Conservation (phyloP, 2,329 filamentous ascomycete species). For the Diplodia scrobiculata region DNA sequence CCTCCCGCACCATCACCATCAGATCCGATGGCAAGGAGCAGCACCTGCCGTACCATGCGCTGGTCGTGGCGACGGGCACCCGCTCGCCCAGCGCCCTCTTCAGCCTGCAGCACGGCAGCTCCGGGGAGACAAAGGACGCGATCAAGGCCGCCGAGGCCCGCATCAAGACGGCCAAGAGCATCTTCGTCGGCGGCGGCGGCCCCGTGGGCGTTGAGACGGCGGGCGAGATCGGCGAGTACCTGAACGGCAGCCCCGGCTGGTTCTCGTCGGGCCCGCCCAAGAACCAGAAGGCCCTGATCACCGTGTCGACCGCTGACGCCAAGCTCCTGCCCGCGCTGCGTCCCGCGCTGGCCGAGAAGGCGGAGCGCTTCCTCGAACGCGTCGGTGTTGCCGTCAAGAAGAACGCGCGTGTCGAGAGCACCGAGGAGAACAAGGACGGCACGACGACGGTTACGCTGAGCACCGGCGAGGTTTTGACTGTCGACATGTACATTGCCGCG, state of each 20-base stretch:
- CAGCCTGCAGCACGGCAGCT: constrained; percentile 38
- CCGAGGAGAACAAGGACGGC: constrained; percentile 37
- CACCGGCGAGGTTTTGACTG: constrained; percentile 49
- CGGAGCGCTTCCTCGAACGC: constrained; percentile 36
- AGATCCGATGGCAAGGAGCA: constrained; percentile 33
- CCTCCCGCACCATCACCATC: constrained; percentile 29
- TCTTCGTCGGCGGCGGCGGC: constrained; percentile 43
- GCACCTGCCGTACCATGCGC: constrained; percentile 38
- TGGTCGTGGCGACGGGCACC: constrained; percentile 44
- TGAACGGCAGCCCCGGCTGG: constrained; percentile 52
- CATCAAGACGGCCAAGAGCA: constrained; percentile 36
- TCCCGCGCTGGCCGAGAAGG: constrained; percentile 33
- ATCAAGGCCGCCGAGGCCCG: constrained; percentile 37
- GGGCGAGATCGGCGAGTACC: constrained; percentile 51
- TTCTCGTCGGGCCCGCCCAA: constrained; percentile 37
- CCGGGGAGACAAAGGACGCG: constrained; percentile 41
- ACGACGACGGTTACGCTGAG: constrained; percentile 42
- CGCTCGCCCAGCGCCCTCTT: constrained; percentile 39
- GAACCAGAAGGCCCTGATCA: constrained; percentile 34
- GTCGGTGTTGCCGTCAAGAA: constrained; percentile 37
- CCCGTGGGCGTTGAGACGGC: constrained; percentile 44
- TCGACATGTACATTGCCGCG: constrained; percentile 43
- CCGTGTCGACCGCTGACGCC: constrained; percentile 37
- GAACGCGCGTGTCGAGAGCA: constrained; percentile 18
- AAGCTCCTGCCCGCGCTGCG: constrained; percentile 37